A percentile compares a stretch with the other conserved stretches of the same genome.
Evolutionary conservation across 192 early-diverging fungal species (phyloP).

Genomic region (Podila verticillata): DNA sequence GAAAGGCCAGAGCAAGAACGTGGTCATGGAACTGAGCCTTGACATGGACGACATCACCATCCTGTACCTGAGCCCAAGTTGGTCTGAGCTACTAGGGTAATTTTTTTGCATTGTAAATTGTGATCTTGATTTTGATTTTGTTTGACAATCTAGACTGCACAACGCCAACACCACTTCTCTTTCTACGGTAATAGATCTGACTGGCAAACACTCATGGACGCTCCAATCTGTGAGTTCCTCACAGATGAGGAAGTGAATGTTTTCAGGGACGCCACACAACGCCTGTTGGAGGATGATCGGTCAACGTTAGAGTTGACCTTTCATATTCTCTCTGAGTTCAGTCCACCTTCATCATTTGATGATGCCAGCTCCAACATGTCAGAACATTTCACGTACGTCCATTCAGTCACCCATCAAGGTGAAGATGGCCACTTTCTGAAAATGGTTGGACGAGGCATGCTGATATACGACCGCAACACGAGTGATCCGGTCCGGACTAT

Average conservation of each 20-base stretch:
- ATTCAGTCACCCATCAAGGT: constrained; percentile 8
- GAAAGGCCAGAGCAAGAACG: constrained; percentile 73
- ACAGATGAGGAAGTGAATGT: constrained; percentile 65
- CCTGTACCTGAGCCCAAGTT: constrained; percentile 76
- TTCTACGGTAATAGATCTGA: constrained; percentile 51
- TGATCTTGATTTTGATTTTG: not conserved
- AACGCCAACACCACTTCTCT: not conserved
- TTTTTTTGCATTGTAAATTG: constrained; percentile 26
- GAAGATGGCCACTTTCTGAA: constrained; percentile 57
- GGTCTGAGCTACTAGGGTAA: constrained; percentile 75
- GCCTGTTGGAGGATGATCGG: constrained; percentile 64
- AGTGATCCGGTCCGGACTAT: constrained; percentile 73
- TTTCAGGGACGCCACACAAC: constrained; percentile 66
- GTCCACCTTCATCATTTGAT: constrained; percentile 39
- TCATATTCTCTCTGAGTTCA: constrained; percentile 43
- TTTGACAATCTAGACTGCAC: not conserved
- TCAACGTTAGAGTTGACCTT: constrained; percentile 76
- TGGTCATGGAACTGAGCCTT: constrained; percentile 82
- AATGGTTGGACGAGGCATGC: constrained; percentile 89
- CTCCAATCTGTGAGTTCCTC: constrained; percentile 63
- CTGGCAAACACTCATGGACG: constrained; percentile 55
- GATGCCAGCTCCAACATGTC: constrained; percentile 49
- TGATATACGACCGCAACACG: constrained; percentile 77
- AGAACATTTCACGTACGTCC: constrained; percentile 57
- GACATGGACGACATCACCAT: constrained; percentile 57